Percentiles rank a stretch among this genome's conserved stretches.
Evolutionary conservation across 768 basidiomycete genomes (phyloP).

Genomic region (Epithele typhae): DNA sequence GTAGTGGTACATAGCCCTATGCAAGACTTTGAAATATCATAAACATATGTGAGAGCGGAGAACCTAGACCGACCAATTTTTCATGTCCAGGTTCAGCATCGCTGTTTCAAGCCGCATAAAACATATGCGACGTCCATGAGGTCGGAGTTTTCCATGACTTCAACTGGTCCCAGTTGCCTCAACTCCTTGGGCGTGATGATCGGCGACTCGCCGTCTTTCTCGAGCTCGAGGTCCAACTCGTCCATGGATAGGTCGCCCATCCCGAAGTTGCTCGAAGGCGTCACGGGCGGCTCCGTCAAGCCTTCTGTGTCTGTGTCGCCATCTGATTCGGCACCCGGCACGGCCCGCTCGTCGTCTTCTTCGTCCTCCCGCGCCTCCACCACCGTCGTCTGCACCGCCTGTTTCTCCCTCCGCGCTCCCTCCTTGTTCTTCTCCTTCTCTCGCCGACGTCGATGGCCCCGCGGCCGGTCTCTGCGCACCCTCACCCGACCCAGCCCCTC

Average conservation of each 20-base stretch:
- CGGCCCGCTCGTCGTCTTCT: slow-evolving; percentile 6
- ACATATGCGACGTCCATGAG: slow-evolving; percentile 69
- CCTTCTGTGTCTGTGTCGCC: slow-evolving; percentile 14
- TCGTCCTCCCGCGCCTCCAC: not conserved
- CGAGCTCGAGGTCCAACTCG: slow-evolving; percentile 7
- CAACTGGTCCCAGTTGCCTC: not conserved
- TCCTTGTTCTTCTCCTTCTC: not conserved
- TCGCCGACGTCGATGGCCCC: not conserved
- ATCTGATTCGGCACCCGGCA: slow-evolving; percentile 43
- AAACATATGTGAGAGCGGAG: slow-evolving; percentile 1
- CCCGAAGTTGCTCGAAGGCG: slow-evolving; percentile 38
- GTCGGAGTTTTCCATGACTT: slow-evolving; percentile 44
- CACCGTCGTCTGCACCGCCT: too few species aligned
- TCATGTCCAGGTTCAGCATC: slow-evolving; percentile 3
- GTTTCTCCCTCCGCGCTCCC: too few species aligned
- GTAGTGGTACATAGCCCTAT: slow-evolving; percentile 10
- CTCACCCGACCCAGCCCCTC: not conserved
- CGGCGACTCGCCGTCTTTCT: not conserved
- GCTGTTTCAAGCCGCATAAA: slow-evolving; percentile 50
- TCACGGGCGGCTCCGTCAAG: slow-evolving; percentile 7
- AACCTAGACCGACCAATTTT: not conserved
- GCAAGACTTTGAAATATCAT: slow-evolving; percentile 13
- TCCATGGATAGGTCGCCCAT: slow-evolving; percentile 28
- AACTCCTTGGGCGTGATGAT: slow-evolving; percentile 29
- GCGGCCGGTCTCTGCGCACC: not conserved